Percentiles rank a stretch among this genome's conserved stretches.
Evolutionary conservation across 345 rosid genomes (phyloP).

Genomic region (Ceriops decandra): DNA sequence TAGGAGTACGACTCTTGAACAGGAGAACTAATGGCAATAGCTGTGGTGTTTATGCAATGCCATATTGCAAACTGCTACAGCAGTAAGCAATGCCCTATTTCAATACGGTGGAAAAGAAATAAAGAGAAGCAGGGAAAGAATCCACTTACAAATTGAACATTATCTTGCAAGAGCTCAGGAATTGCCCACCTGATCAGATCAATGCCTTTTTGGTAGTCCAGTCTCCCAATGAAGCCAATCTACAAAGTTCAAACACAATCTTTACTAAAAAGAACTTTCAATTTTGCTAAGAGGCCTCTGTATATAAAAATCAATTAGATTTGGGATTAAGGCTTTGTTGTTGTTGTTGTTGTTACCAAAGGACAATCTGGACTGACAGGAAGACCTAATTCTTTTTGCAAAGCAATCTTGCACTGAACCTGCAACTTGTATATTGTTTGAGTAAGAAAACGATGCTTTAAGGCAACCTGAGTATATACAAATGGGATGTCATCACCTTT

Average conservation of each 20-base stretch:
- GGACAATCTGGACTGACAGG: slow-evolving; percentile 84
- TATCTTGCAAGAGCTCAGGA: slow-evolving; percentile 77
- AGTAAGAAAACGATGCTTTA: slow-evolving; percentile 19
- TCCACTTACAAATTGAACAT: slow-evolving; percentile 83
- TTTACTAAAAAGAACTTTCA: slow-evolving; percentile 12
- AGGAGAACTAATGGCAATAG: too few relatives aligned
- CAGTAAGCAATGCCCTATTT: too few relatives aligned
- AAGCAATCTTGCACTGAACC: slow-evolving; percentile 76
- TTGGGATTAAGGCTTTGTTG: too few relatives aligned
- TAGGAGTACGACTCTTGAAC: too few relatives aligned
- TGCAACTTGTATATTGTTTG: slow-evolving; percentile 30
- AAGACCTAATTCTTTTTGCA: slow-evolving; percentile 88
- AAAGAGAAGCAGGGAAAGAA: too few relatives aligned
- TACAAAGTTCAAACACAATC: slow-evolving; percentile 29
- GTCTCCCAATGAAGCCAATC: slow-evolving; percentile 96
- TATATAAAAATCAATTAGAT: slow-evolving; percentile 8
- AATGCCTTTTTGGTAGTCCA: slow-evolving; percentile 94
- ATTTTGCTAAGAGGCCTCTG: neutral
- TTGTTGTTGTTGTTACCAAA: slow-evolving; percentile 40
- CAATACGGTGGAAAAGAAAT: too few relatives aligned
- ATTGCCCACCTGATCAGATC: slow-evolving; percentile 66
- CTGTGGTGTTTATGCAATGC: too few relatives aligned
- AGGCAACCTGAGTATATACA: slow-evolving; percentile 1
- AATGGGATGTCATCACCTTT: slow-evolving; percentile 47
- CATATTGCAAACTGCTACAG: too few relatives aligned